Percentiles rank a stretch among this genome's conserved stretches.
Conservation (phyloP, 2,329 filamentous ascomycete species). For the Dothiorella sarmentorum region DNA sequence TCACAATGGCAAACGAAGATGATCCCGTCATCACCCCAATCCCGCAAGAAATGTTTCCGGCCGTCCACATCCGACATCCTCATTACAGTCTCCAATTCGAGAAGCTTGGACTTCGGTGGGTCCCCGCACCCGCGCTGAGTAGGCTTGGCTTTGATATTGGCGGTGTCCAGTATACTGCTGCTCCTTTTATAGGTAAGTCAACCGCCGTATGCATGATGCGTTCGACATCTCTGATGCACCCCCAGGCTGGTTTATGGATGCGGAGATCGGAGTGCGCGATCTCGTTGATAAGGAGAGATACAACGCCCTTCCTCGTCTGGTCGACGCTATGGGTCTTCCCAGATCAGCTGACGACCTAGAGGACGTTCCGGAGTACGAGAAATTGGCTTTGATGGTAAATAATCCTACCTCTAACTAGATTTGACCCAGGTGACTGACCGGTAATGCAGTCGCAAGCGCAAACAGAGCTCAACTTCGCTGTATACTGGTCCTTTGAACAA, state of each 20-base stretch:
- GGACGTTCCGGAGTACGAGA: slow-evolving; percentile 27
- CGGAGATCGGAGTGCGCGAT: slow-evolving; percentile 30
- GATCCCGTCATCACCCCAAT: slow-evolving; percentile 25
- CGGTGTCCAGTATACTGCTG: slow-evolving; percentile 27
- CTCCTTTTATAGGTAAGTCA: slow-evolving; percentile 24
- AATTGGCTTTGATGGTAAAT: slow-evolving; percentile 19
- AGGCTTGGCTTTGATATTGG: slow-evolving; percentile 30
- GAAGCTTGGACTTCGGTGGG: slow-evolving; percentile 28
- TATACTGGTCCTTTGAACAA: slow-evolving; percentile 25
- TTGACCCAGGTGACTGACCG: background rate
- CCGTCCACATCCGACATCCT: slow-evolving; percentile 26
- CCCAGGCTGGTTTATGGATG: slow-evolving; percentile 31
- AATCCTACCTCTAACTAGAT: background rate
- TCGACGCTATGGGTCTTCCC: slow-evolving; percentile 22
- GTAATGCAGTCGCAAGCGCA: slow-evolving; percentile 23
- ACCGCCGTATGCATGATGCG: too few relatives aligned
- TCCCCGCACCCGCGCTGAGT: slow-evolving; percentile 26
- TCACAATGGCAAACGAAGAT: slow-evolving; percentile 29
- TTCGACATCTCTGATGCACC: background rate
- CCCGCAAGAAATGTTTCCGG: slow-evolving; percentile 19
- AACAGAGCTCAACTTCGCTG: slow-evolving; percentile 29
- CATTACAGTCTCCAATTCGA: slow-evolving; percentile 24
- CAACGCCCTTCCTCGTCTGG: slow-evolving; percentile 25
- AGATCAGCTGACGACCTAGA: slow-evolving; percentile 20
- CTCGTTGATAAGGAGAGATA: slow-evolving; percentile 28